Base-by-base conservation (phyloP, 768 basidiomycete species). In the Glaciozyma martinii region DNA sequence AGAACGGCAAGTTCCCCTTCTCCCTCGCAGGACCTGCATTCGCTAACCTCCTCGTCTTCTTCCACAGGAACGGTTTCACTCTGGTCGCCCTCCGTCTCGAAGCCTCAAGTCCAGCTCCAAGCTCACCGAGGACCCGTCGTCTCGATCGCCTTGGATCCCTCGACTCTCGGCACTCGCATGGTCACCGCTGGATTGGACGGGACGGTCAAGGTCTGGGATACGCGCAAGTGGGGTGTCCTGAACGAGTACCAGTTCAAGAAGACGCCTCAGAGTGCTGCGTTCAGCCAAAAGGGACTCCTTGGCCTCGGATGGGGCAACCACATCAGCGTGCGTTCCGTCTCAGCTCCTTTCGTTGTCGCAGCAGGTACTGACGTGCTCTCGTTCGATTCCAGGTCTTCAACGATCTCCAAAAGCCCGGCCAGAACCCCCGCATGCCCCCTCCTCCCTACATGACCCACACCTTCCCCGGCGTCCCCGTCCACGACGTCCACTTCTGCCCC, bases 201-300 rank as follows among this genome's bases (percentile, higher is more conserved):
- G 0, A 83, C 79, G 0, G 87, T 99, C 58, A 98, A 97, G 73
- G 81, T 98, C 2, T 99, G 95, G 95, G 95, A 98, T 77, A 90
- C 88, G 73, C 78, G 95, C 62, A 95, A 91, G 78, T 97, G 92
- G 92, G 90, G 88, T 69, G 87, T 88, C 12, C 83, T 99, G 43
- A 80, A 90, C 63, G 86, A 76, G 80, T 88, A 92, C 90, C 78
- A 76, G 13, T 80, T 87, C 21, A 71, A 65, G 52, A 73, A 68
- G 61, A 66, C 68, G 23, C 68, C 69, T 4, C 56, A 62, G 54
- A 23, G 86, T 63, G 68, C 91, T 6, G 85, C 87, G 50, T 99
- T 89, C 87, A 92, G 90, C 71, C 84, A 85, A 68, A 85, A 84
- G 72, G 95, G 94, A 2, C 82, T 84, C 64, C 76, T 99, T 66